phyloP scores from a whole-genome alignment of 208 protist genomes.

The Crithidia mellificae region DNA sequence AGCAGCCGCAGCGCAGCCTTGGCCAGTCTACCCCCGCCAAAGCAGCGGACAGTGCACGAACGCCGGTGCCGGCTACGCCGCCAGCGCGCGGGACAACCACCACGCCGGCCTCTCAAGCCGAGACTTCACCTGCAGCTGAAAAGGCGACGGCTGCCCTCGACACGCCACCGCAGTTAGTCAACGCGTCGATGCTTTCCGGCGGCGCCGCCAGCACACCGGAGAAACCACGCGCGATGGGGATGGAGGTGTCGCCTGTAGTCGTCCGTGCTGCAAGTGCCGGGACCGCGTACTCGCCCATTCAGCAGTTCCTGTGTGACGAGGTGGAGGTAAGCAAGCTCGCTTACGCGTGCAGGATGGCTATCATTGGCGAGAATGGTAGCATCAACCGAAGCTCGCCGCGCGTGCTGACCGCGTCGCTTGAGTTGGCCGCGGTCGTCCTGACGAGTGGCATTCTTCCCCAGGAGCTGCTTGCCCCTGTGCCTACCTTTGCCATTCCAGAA shows the following conservation, averaged over 20 bases:
- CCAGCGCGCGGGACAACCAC: background rate
- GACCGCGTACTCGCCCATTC: constrained; percentile 4
- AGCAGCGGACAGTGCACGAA: background rate
- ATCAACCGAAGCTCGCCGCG: constrained; percentile 38
- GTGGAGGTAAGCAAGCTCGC: constrained; percentile 53
- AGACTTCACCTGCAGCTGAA: background rate
- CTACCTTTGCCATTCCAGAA: constrained; percentile 40
- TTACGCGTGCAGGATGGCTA: constrained; percentile 45
- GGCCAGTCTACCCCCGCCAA: constrained; percentile 8
- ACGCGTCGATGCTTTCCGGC: background rate
- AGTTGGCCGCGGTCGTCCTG: constrained; percentile 61
- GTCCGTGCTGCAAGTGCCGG: background rate
- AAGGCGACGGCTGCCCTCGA: background rate
- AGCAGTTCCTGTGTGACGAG: constrained; percentile 30
- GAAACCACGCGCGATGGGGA: background rate
- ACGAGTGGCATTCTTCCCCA: constrained; percentile 57
- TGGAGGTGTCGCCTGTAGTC: background rate
- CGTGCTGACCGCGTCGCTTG: constrained; percentile 43
- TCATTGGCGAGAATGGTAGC: constrained; percentile 44
- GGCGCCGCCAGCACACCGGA: background rate
- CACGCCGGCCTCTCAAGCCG: background rate
- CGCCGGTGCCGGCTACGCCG: background rate
- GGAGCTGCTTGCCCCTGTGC: constrained; percentile 30
- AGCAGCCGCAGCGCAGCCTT: background rate
- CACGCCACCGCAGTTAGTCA: background rate